Evolutionary conservation across 768 basidiomycete genomes (phyloP).

Genomic region (Agaricus sinodeliciosus): DNA sequence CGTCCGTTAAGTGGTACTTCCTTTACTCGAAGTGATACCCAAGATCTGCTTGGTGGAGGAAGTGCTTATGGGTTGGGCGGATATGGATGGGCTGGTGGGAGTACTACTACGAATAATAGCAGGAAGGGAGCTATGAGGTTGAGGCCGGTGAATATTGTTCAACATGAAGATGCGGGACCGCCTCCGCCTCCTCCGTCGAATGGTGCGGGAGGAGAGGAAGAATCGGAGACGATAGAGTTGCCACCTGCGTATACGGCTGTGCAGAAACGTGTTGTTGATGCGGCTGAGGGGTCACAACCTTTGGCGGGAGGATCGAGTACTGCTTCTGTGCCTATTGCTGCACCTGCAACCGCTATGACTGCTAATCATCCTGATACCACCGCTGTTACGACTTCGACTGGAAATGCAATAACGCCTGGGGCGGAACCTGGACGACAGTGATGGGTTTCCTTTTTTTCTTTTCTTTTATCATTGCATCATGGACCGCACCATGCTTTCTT

Average conservation of each 20-base stretch:
- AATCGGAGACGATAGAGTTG: constrained; percentile 72
- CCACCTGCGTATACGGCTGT: constrained; percentile 80
- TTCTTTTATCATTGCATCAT: neutral
- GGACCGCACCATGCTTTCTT: neutral
- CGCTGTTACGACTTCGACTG: neutral
- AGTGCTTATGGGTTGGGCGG: constrained; percentile 10
- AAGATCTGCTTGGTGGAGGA: constrained; percentile 24
- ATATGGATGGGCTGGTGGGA: constrained; percentile 15
- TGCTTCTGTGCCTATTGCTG: neutral
- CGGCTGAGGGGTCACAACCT: neutral
- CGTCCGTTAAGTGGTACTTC: constrained; percentile 33
- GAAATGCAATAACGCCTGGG: neutral
- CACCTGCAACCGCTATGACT: neutral
- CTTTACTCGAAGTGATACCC: constrained; percentile 37
- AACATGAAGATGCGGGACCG: constrained; percentile 80
- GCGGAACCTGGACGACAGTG: neutral
- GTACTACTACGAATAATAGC: constrained; percentile 22
- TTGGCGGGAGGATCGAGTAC: too few species aligned
- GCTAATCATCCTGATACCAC: neutral
- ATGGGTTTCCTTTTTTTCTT: neutral
- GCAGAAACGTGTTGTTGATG: constrained; percentile 15
- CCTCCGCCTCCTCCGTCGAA: constrained; percentile 20
- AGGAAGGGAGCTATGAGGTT: constrained; percentile 49
- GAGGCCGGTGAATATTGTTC: constrained; percentile 73
- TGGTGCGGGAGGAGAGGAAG: constrained; percentile 27